Base-by-base conservation (phyloP, 345 rosid species). In the Gossypium longicalyx region DNA sequence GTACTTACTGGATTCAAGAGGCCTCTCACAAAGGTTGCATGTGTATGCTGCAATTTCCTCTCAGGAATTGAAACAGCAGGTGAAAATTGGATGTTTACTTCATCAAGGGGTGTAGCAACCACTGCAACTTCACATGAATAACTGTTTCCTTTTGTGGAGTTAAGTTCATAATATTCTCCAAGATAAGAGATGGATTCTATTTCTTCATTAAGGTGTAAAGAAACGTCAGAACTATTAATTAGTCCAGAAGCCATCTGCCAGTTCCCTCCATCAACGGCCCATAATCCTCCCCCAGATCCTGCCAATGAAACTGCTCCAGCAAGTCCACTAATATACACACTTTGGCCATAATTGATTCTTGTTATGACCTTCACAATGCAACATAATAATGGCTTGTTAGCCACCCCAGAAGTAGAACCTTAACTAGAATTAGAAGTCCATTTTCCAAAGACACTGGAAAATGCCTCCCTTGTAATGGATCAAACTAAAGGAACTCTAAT, bases 261-360 rank as follows among this genome's bases (percentile, higher is more conserved):
- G 76, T 95, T 95, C 43, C 99, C 99, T 76, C 96, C 98, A 82
- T 90, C 87, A 74, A 95, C 79, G 13, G 97, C 76, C 99, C 99
- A 95, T 73, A 95, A 86, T 57, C 88, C 93, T 63, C 84, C 95
- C 54, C 89, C 98, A 22, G 98, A 89, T 71, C 98, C 99, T 11
- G 99, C 99, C 90, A 93, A 63, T 57, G 99, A 95, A 79, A 91
- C 97, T 67, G 96, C 99, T 65, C 99, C 99, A 16, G 98, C 98
- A 74, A 95, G 88, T 79, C 99, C 98, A 52, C 96, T 95, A 73
- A 95, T 91, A 34, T 43, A 72, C 67, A 84, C 81, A 79, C 94
- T 93, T 81, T 93, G 98, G 61, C 99, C 99, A 77, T 95, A 93
- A 75, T 95, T 95, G 72, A 95, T 85, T 80, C 99, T 86, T 3